These are phyloP conservation scores for Salix viminalis DNA, from an alignment of 345 rosid genomes.

Conservation along the genomic window DNA sequence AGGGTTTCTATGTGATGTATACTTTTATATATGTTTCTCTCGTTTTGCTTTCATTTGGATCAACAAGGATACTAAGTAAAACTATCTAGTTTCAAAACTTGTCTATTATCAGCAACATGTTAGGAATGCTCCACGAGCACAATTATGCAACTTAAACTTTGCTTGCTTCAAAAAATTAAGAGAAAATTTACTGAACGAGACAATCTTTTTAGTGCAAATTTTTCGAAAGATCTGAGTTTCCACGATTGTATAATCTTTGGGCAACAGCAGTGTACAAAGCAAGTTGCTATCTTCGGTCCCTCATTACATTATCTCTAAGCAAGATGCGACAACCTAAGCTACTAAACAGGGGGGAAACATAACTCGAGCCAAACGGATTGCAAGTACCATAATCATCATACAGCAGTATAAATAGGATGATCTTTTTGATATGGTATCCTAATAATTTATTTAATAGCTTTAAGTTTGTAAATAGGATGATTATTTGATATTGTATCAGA, in stretches of 20 bases:
- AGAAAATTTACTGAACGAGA: neutral
- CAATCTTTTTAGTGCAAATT: neutral
- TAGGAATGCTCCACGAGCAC: neutral
- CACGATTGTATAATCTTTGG: neutral
- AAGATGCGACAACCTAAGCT: neutral
- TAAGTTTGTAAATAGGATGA: too few species aligned
- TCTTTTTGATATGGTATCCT: too few species aligned
- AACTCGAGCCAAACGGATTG: constrained; percentile 27
- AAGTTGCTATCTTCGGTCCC: neutral
- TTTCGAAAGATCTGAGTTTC: neutral
- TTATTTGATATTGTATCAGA: too few species aligned
- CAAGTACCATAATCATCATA: constrained; percentile 75
- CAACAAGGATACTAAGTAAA: too few species aligned
- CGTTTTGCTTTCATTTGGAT: too few species aligned
- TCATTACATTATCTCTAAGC: neutral
- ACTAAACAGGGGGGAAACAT: neutral
- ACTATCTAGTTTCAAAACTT: too few species aligned
- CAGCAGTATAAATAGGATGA: constrained; percentile 12
- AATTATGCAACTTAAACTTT: neutral
- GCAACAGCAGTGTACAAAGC: neutral
- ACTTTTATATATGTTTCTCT: too few species aligned
- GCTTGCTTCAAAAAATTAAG: neutral
- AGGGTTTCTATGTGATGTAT: too few species aligned
- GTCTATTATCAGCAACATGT: neutral
- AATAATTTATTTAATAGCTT: too few species aligned